Conservation (phyloP, 768 basidiomycete genomes). For the Lactarius hatsudake region DNA sequence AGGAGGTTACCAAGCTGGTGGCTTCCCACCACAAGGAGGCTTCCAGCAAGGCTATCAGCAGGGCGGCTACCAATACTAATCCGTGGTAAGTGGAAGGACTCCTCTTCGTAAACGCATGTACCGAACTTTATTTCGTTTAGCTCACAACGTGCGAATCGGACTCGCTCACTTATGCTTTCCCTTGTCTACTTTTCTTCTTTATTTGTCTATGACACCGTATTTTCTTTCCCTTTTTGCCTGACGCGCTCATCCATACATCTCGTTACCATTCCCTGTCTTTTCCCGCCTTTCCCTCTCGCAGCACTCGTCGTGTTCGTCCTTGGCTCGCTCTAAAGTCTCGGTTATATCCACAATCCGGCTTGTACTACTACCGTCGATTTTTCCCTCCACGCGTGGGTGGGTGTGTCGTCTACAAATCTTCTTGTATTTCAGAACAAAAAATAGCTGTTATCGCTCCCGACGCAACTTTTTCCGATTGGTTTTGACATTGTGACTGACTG, state of each 20-base stretch:
- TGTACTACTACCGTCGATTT: slow-evolving; percentile 42
- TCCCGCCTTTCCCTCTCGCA: slow-evolving; percentile 25
- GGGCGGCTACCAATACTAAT: slow-evolving; percentile 28
- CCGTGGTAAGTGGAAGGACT: background rate
- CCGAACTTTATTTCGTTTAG: background rate
- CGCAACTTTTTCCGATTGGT: background rate
- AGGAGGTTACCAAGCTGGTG: background rate
- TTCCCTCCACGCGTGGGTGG: slow-evolving; percentile 25
- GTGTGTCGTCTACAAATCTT: slow-evolving; percentile 15
- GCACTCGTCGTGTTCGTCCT: slow-evolving; percentile 42
- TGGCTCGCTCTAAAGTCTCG: slow-evolving; percentile 40
- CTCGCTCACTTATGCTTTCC: slow-evolving; percentile 18
- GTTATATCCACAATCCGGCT: slow-evolving; percentile 41
- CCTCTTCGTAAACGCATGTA: too few relatives aligned
- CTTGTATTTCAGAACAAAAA: slow-evolving; percentile 18
- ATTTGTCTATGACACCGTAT: slow-evolving; percentile 10
- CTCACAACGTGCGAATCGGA: slow-evolving; percentile 8
- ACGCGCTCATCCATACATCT: slow-evolving; percentile 38
- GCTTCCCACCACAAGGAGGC: slow-evolving; percentile 8
- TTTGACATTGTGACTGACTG: background rate
- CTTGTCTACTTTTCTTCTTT: slow-evolving; percentile 22
- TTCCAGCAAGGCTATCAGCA: slow-evolving; percentile 25
- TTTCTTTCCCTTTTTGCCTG: slow-evolving; percentile 27
- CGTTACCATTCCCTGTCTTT: slow-evolving; percentile 40
- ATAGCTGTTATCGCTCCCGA: background rate